phyloP scores from a whole-genome alignment of 257 asterid species.

The Gynochthodes officinalis region DNA sequence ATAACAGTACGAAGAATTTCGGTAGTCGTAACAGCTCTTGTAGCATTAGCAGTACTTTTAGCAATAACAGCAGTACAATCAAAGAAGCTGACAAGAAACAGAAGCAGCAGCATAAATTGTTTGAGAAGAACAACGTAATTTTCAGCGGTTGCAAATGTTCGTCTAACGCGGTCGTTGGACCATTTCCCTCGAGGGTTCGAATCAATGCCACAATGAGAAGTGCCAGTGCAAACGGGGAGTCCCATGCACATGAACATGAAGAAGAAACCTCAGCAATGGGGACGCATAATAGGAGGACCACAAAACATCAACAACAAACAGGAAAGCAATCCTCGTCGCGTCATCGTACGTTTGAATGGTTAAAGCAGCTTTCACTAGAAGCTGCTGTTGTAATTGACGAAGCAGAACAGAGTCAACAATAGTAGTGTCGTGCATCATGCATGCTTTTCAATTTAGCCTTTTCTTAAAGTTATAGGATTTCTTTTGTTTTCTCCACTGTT shows the following conservation, averaged over 20 bases:
- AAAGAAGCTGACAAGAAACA: slow-evolving; percentile 24
- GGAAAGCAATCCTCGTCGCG: slow-evolving; percentile 56
- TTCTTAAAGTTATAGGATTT: neutral
- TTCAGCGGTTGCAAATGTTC: slow-evolving; percentile 67
- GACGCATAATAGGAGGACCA: slow-evolving; percentile 14
- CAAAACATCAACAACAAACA: slow-evolving; percentile 10
- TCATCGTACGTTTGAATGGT: slow-evolving; percentile 87
- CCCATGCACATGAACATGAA: slow-evolving; percentile 12
- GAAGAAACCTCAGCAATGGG: slow-evolving; percentile 13
- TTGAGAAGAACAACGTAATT: slow-evolving; percentile 17
- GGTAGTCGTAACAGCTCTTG: slow-evolving; percentile 56
- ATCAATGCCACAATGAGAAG: slow-evolving; percentile 26
- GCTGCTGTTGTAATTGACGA: slow-evolving; percentile 34
- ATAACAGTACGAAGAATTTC: slow-evolving; percentile 4
- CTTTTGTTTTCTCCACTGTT: neutral
- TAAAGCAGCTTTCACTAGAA: slow-evolving; percentile 81
- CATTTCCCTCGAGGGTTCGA: slow-evolving; percentile 32
- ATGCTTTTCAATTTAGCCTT: neutral
- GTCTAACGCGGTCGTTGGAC: slow-evolving; percentile 45
- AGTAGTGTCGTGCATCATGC: slow-evolving; percentile 19
- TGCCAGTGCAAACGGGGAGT: slow-evolving; percentile 25
- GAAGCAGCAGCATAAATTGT: slow-evolving; percentile 21
- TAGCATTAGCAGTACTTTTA: slow-evolving; percentile 27
- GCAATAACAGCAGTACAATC: slow-evolving; percentile 8
- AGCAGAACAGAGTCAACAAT: slow-evolving; percentile 22